A percentile compares a stretch with the other conserved stretches of the same genome.
Conservation (phyloP, 2,329 filamentous ascomycete species). For the Aspergillus terreus region DNA sequence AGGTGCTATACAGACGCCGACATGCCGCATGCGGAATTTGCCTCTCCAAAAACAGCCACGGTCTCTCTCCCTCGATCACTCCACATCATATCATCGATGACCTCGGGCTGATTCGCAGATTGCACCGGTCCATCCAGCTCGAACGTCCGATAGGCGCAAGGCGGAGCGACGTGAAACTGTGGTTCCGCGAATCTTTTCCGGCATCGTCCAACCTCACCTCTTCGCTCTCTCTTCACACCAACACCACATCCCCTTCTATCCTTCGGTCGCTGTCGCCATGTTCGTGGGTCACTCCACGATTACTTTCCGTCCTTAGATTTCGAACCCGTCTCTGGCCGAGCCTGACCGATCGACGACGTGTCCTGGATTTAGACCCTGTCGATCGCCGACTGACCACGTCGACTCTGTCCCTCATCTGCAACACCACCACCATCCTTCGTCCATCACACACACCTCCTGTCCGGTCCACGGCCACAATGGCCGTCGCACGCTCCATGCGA, state of each 20-base stretch:
- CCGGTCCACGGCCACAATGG: conserved; percentile 45
- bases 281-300: conserved; percentile 1
- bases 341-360: not conserved
- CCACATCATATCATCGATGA: too few relatives aligned
- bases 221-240: not conserved
- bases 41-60: not conserved
- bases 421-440: not conserved
- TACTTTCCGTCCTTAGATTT: conserved; percentile 8
- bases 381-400: conserved; percentile 12
- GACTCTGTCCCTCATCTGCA: not conserved
- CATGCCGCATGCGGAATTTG: conserved; percentile 6
- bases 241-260: not conserved
- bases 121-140: too few relatives aligned
- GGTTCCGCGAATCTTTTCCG: conserved; percentile 1
- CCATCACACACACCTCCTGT: conserved; percentile 7
- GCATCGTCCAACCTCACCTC: not conserved
- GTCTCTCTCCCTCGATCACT: not conserved
- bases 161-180: conserved; percentile 1
- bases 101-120: too few relatives aligned
- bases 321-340: not conserved
- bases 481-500: conserved; percentile 65
- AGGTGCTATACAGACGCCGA: not conserved
- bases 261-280: not conserved
- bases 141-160: not conserved
- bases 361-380: not conserved